Conservation (phyloP, 768 basidiomycete genomes). For the Tubosaeta sp. region DNA sequence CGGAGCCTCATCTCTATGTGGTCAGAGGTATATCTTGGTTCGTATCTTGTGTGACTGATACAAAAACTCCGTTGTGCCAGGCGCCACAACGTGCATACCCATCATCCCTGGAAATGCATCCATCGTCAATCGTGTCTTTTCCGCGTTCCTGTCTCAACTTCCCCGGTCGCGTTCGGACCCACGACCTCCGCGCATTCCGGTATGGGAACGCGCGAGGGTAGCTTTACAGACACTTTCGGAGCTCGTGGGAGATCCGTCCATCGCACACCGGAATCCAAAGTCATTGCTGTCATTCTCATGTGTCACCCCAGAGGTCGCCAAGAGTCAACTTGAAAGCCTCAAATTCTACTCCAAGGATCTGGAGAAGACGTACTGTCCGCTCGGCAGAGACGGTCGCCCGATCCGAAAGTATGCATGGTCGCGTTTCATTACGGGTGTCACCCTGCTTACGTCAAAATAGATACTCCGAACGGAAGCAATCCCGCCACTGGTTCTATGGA, state of each 20-base stretch:
- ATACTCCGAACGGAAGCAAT: slow-evolving; percentile 53
- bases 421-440: background rate
- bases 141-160: slow-evolving; percentile 56
- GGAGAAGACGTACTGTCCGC: slow-evolving; percentile 49
- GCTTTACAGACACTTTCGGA: slow-evolving; percentile 54
- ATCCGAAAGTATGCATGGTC: slow-evolving; percentile 46
- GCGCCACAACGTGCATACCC: slow-evolving; percentile 52
- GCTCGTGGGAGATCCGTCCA: slow-evolving; percentile 41
- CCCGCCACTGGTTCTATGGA: slow-evolving; percentile 59
- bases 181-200: slow-evolving; percentile 30
- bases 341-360: slow-evolving; percentile 43
- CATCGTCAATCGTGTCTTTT: slow-evolving; percentile 59
- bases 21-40: slow-evolving; percentile 49
- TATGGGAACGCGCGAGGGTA: slow-evolving; percentile 46
- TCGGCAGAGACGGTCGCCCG: slow-evolving; percentile 55
- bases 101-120: slow-evolving; percentile 54
- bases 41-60: background rate
- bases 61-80: slow-evolving; percentile 29
- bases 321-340: slow-evolving; percentile 49
- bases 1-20: slow-evolving; percentile 49
- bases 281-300: slow-evolving; percentile 68
- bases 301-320: slow-evolving; percentile 46
- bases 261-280: slow-evolving; percentile 49
- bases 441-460: slow-evolving; percentile 26
- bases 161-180: slow-evolving; percentile 49